A percentile compares a stretch with the other conserved stretches of the same genome.
Conservation (phyloP, 1,284 basidiomycete species). For the Pseudozyma hubeiensis region DNA sequence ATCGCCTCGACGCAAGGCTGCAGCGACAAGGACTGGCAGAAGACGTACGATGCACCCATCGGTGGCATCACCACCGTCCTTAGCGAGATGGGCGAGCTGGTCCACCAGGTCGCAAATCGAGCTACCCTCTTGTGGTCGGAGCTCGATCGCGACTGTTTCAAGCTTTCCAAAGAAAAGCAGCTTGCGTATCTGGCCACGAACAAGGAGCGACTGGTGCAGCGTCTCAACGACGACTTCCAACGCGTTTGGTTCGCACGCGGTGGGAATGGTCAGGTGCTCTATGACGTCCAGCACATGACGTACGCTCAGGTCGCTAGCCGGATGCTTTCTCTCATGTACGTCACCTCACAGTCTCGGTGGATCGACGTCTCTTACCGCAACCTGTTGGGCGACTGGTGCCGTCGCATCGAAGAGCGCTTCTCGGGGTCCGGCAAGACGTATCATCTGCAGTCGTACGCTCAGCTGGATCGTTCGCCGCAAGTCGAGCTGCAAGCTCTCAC, state of each 20-base stretch:
- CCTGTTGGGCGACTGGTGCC: constrained; percentile 94
- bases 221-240: constrained; percentile 92
- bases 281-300: constrained; percentile 94
- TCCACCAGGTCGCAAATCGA: constrained; percentile 89
- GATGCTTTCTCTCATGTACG: constrained; percentile 92
- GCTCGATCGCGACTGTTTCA: constrained; percentile 90
- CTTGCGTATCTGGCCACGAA: constrained; percentile 85
- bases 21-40: constrained; percentile 90
- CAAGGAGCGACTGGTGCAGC: constrained; percentile 86
- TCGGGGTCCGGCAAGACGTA: constrained; percentile 54
- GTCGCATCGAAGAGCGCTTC: constrained; percentile 87
- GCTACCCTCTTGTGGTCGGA: constrained; percentile 98
- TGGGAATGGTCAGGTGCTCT: constrained; percentile 74
- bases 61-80: constrained; percentile 96
- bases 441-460: constrained; percentile 79
- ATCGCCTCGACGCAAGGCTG: constrained; percentile 93
- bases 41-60: constrained; percentile 85
- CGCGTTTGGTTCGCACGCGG: constrained; percentile 73
- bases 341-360: constrained; percentile 90
- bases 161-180: constrained; percentile 93
- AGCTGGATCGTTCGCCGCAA: constrained; percentile 76
- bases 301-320: constrained; percentile 94
- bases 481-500: constrained; percentile 78
- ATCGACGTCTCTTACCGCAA: constrained; percentile 83
- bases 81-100: constrained; percentile 97